Percentiles rank a stretch among this genome's conserved stretches.
Conservation (phyloP, 2,329 filamentous ascomycete genomes). For the Apiospora arundinis region DNA sequence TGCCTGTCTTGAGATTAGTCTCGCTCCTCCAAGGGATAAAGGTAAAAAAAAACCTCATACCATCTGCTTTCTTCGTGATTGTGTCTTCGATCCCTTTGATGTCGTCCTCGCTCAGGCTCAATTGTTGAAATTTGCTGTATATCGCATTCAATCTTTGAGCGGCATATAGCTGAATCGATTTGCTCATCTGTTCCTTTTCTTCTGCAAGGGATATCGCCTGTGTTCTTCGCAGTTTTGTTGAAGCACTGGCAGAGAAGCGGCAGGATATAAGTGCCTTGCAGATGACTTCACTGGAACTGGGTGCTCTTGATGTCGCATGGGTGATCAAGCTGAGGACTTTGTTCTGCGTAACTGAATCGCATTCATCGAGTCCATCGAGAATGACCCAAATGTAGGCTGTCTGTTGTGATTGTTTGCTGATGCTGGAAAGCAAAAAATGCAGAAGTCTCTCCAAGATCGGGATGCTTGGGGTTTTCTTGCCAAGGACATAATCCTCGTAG, state of each 20-base stretch:
- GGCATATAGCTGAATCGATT: slow-evolving; percentile 33
- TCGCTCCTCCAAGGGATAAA: not conserved
- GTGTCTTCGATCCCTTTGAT: slow-evolving; percentile 27
- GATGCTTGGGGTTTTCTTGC: slow-evolving; percentile 29
- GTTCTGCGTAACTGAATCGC: slow-evolving; percentile 29
- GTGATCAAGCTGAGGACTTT: slow-evolving; percentile 21
- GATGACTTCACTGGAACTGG: slow-evolving; percentile 21
- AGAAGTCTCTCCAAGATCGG: slow-evolving; percentile 35
- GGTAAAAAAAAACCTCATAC: slow-evolving; percentile 28
- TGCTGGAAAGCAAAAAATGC: slow-evolving; percentile 24
- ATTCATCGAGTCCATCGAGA: slow-evolving; percentile 38
- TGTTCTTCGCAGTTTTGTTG: slow-evolving; percentile 29
- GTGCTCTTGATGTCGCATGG: slow-evolving; percentile 20
- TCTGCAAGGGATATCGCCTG: slow-evolving; percentile 35
- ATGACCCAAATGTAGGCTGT: slow-evolving; percentile 35
- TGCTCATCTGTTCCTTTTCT: slow-evolving; percentile 31
- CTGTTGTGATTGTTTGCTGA: slow-evolving; percentile 23
- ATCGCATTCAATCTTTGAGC: slow-evolving; percentile 23
- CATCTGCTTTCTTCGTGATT: slow-evolving; percentile 36
- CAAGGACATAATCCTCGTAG: slow-evolving; percentile 33
- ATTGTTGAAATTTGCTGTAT: slow-evolving; percentile 25
- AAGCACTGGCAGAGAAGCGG: slow-evolving; percentile 28
- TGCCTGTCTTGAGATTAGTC: slow-evolving; percentile 34
- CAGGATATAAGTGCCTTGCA: slow-evolving; percentile 40
- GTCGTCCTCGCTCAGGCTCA: slow-evolving; percentile 28